These are phyloP conservation scores for Boletus tylopilopsis DNA, from an alignment of 768 basidiomycete species.

Conservation along the genomic window DNA sequence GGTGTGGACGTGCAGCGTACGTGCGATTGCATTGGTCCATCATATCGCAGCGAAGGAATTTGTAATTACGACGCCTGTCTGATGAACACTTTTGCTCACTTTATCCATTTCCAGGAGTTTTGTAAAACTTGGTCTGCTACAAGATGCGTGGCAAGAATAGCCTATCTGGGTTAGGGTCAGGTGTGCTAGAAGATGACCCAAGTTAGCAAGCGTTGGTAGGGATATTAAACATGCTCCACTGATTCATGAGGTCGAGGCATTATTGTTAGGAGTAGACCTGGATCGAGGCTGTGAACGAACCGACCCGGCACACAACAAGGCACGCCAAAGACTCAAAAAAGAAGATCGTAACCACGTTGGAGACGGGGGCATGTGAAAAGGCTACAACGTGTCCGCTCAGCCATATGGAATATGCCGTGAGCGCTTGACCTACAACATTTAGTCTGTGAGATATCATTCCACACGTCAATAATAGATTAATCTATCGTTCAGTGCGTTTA, in stretches of 20 bases:
- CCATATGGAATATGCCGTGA: background rate
- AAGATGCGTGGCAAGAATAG: too few relatives aligned
- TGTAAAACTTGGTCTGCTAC: background rate
- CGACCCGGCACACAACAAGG: background rate
- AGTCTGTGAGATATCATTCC: background rate
- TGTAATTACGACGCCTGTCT: too few relatives aligned
- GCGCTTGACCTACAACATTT: background rate
- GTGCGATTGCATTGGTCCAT: too few relatives aligned
- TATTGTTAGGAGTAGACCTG: background rate
- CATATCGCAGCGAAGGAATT: too few relatives aligned
- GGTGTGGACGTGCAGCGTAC: too few relatives aligned
- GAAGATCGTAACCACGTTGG: slow-evolving; percentile 6
- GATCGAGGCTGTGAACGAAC: slow-evolving; percentile 1
- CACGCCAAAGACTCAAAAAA: background rate
- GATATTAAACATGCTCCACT: background rate
- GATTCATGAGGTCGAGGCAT: slow-evolving; percentile 6
- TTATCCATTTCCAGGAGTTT: too few relatives aligned
- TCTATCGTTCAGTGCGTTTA: background rate
- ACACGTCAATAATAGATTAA: background rate
- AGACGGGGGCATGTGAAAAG: slow-evolving; percentile 3
- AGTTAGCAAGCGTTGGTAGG: background rate
- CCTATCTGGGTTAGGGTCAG: too few relatives aligned
- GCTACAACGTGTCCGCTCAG: slow-evolving; percentile 1
- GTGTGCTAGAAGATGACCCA: background rate
- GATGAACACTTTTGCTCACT: background rate